phyloP scores from a whole-genome alignment of 345 rosid species.

The Mallotus nudiflorus region DNA sequence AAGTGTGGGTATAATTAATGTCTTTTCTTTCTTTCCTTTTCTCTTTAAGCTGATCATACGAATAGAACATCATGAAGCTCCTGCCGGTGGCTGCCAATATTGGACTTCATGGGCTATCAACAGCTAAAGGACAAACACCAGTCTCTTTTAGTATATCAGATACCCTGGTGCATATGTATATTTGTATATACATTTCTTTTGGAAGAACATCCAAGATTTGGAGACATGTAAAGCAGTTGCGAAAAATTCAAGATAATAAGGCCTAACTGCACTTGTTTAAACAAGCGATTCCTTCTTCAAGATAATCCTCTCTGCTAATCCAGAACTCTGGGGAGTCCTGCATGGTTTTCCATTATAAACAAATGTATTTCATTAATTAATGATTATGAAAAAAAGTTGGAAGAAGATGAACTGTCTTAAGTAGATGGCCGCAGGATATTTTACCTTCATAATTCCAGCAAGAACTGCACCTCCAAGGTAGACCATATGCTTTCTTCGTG shows the following conservation, averaged over 20 bases:
- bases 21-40: too few species aligned
- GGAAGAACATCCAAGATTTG: too few species aligned
- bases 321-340: constrained; percentile 99
- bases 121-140: background rate
- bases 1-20: too few species aligned
- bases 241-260: background rate
- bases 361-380: constrained; percentile 9
- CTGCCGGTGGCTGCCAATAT: too few species aligned
- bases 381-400: background rate
- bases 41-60: too few species aligned
- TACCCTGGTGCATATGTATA: too few species aligned
- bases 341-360: constrained; percentile 12
- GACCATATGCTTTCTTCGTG: constrained; percentile 98
- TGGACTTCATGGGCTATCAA: too few species aligned
- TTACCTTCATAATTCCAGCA: constrained; percentile 98
- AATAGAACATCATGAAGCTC: too few species aligned
- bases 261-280: constrained; percentile 73
- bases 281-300: constrained; percentile 84
- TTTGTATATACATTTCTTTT: background rate
- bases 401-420: background rate
- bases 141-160: background rate
- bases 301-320: constrained; percentile 89
- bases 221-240: too few species aligned
- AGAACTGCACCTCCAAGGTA: constrained; percentile 98
- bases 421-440: too few species aligned